Evolutionary conservation across 129 eudicot species (phyloP), one percentile per base, ranked within the genome.

Genomic region (Cynara cardunculus): DNA sequence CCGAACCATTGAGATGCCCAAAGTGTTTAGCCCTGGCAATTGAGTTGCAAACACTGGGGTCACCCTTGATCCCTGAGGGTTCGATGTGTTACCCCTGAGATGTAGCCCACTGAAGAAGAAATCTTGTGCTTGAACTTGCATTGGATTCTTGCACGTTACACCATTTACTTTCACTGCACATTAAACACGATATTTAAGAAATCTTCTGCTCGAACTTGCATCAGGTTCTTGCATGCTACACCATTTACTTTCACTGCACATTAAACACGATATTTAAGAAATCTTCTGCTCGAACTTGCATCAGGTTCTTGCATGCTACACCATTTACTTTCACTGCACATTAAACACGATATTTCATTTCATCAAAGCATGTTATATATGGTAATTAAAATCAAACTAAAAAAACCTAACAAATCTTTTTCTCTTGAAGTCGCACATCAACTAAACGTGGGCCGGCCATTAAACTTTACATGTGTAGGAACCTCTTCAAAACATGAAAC

Each of bases 1-100:
- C 2, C 89, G 85, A 64, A 71, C 89, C 87, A 87, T 79, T 7
- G 87, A 46, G 61, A 83, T 87, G 26, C 89, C 87, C 41, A 87
- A 69, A 66, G 87, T 87, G 83, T 87, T 87, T 76, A 87, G 81
- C 9, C 89, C 87, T 0, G 89, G 80, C 16, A 86, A 37, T 53
- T 83, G 87, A 31, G 80, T 14, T 16, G 28, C 87, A 24, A 67
- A 79, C 1, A 87, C 87, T 0, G 87, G 85, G 27, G 89, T 87
- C 25, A 83, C 89, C 74, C 39, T 86, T 68, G 85, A 86, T 46
- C 89, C 89, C 9, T 65, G 28, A 12, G 73, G 68, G 72, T 87
- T 87, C 25, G 89, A 83, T 75, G 87, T 87, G 78, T 87, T 87
- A 49, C 89, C 87, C 65, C 65, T 69, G 22, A 83, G 59, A 69